These are phyloP conservation scores for Aspergillus wentii DNA, from an alignment of 495 filamentous ascomycete genomes.

Conservation along the genomic window DNA sequence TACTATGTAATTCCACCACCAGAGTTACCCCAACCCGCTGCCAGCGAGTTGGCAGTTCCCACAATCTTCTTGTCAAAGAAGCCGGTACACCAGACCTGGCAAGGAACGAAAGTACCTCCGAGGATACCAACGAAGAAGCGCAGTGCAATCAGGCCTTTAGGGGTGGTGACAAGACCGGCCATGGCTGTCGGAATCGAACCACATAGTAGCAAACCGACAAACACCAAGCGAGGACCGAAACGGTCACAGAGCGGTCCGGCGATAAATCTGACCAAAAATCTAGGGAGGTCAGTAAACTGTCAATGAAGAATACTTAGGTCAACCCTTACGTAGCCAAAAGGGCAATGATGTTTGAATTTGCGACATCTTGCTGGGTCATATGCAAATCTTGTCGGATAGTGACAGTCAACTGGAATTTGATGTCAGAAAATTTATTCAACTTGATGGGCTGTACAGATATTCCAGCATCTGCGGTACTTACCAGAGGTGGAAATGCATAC, in stretches of 20 bases:
- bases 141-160: slow-evolving; percentile 66
- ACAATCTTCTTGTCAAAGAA: slow-evolving; percentile 97
- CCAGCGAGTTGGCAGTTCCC: slow-evolving; percentile 82
- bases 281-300: slow-evolving; percentile 18
- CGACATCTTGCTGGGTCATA: slow-evolving; percentile 65
- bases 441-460: no score
- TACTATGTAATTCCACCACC: slow-evolving; percentile 79
- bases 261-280: slow-evolving; percentile 73
- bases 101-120: slow-evolving; percentile 87
- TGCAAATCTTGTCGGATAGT: slow-evolving; percentile 75
- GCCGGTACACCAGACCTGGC: slow-evolving; percentile 92
- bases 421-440: no score
- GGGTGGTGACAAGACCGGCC: slow-evolving; percentile 68
- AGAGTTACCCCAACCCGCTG: slow-evolving; percentile 83
- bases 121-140: slow-evolving; percentile 94
- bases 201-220: slow-evolving; percentile 66
- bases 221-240: slow-evolving; percentile 77
- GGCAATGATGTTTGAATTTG: slow-evolving; percentile 90
- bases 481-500: slow-evolving; percentile 77
- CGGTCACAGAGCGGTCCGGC: slow-evolving; percentile 82
- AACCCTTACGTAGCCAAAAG: slow-evolving; percentile 81
- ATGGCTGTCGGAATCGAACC: slow-evolving; percentile 81
- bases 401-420: slow-evolving; percentile 59
- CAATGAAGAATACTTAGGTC: no score
- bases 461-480: slow-evolving; percentile 41